Conservation (phyloP, 208 protist species). For the Crithidia sp. region DNA sequence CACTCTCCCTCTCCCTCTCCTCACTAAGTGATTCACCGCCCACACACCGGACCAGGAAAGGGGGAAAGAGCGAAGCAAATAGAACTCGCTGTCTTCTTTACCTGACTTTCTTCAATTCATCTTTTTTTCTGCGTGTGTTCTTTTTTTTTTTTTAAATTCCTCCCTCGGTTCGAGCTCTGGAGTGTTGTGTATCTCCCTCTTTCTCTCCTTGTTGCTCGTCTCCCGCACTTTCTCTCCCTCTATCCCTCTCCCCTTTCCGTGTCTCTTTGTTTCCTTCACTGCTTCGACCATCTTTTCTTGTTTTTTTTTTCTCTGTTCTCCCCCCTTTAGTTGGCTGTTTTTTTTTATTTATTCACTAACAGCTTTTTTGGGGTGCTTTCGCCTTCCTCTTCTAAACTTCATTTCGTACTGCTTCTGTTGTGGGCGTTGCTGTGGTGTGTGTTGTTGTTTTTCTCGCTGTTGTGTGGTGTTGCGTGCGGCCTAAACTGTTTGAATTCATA, state of each 20-base stretch:
- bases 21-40: too few species aligned
- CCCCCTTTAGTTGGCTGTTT: not conserved
- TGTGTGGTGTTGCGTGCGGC: not conserved
- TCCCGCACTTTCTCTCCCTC: not conserved
- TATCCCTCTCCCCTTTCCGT: not conserved
- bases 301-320: not conserved
- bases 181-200: not conserved
- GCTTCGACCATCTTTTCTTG: not conserved
- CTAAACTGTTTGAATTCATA: too few species aligned
- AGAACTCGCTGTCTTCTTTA: too few species aligned
- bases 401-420: not conserved
- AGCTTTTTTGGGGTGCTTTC: too few species aligned
- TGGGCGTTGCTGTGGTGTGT: not conserved
- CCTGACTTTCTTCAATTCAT: not conserved
- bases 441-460: not conserved
- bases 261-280: not conserved
- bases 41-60: too few species aligned
- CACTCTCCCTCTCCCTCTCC: too few species aligned
- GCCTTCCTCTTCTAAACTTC: too few species aligned
- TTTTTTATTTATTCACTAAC: not conserved
- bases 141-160: not conserved
- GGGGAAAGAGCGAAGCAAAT: too few species aligned
- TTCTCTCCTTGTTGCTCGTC: not conserved
- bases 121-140: not conserved
- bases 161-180: too few species aligned